A percentile compares a stretch with the other conserved stretches of the same genome.
These are phyloP conservation scores for Thelephora ganbajun DNA, from an alignment of 768 basidiomycete species.

Conservation along the genomic window DNA sequence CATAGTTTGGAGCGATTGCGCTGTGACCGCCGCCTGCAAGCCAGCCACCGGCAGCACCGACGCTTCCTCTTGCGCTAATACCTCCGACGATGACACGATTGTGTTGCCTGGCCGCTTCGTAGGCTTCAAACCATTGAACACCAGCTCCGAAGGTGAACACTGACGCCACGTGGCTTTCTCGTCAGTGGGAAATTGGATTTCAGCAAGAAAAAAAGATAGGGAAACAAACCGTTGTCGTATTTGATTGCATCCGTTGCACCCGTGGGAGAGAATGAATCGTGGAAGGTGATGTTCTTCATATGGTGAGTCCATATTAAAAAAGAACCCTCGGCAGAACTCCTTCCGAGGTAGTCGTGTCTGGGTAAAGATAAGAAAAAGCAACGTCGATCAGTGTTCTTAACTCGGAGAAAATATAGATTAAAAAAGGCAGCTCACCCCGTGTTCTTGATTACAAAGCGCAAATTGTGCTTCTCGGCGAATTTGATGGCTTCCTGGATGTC, in stretches of 20 bases:
- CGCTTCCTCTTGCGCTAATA: constrained; percentile 22
- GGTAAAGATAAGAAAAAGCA: too few relatives aligned
- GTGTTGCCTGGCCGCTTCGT: constrained; percentile 23
- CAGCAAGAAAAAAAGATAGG: constrained; percentile 2
- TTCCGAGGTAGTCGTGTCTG: constrained; percentile 25
- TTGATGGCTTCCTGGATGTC: constrained; percentile 27
- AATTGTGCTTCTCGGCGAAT: constrained; percentile 23
- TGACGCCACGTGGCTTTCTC: neutral
- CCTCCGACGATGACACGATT: constrained; percentile 32
- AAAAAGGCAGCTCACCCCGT: constrained; percentile 7
- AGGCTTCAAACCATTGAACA: constrained; percentile 32
- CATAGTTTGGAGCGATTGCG: constrained; percentile 22
- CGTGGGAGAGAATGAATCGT: constrained; percentile 17
- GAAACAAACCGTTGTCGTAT: constrained; percentile 11
- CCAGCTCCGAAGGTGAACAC: constrained; percentile 24
- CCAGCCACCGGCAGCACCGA: constrained; percentile 37
- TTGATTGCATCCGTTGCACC: constrained; percentile 13
- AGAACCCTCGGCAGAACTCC: constrained; percentile 22
- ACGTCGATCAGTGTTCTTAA: neutral
- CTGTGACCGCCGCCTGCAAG: constrained; percentile 34
- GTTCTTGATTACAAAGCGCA: constrained; percentile 22
- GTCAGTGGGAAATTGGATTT: constrained; percentile 9
- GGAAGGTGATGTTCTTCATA: constrained; percentile 23
- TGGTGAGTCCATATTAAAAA: constrained; percentile 29
- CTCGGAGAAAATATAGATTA: neutral